phyloP scores from a whole-genome alignment of 305 asterid species.

The Fraxinus albicans region DNA sequence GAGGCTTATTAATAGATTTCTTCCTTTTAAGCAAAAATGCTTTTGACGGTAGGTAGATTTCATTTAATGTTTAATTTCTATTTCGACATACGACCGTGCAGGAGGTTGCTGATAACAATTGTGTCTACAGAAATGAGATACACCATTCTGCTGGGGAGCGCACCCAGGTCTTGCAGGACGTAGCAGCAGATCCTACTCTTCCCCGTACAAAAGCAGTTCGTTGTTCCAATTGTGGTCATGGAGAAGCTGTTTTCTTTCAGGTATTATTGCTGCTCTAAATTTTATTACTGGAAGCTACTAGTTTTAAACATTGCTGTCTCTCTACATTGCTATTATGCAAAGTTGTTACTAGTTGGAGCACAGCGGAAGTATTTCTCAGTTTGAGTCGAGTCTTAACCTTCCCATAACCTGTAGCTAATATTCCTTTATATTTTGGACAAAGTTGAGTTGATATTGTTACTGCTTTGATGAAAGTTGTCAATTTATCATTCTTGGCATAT shows the following conservation, averaged over 20 bases:
- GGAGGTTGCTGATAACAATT: constrained; percentile 95
- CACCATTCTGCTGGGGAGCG: constrained; percentile 89
- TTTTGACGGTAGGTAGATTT: not conserved
- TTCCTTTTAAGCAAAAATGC: not conserved
- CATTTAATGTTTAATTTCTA: not conserved
- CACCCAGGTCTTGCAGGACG: constrained; percentile 93
- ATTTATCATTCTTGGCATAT: not conserved
- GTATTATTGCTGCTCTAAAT: constrained; percentile 31
- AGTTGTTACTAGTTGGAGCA: not conserved
- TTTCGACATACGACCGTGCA: constrained; percentile 24
- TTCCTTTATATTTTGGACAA: not conserved
- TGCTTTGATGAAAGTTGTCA: not conserved
- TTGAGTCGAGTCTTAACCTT: not conserved
- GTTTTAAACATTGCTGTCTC: not conserved
- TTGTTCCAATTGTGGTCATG: constrained; percentile 86
- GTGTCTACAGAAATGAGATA: constrained; percentile 85
- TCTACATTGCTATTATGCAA: not conserved
- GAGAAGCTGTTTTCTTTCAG: constrained; percentile 99
- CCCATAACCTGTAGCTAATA: not conserved
- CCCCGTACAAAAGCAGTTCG: constrained; percentile 91
- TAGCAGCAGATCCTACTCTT: constrained; percentile 97
- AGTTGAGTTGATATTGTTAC: not conserved
- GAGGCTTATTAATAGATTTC: not conserved
- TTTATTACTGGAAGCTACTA: not conserved
- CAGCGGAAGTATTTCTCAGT: not conserved